Conservation (phyloP, 108 stramenopile genomes). For the Nitzschia sp. region DNA sequence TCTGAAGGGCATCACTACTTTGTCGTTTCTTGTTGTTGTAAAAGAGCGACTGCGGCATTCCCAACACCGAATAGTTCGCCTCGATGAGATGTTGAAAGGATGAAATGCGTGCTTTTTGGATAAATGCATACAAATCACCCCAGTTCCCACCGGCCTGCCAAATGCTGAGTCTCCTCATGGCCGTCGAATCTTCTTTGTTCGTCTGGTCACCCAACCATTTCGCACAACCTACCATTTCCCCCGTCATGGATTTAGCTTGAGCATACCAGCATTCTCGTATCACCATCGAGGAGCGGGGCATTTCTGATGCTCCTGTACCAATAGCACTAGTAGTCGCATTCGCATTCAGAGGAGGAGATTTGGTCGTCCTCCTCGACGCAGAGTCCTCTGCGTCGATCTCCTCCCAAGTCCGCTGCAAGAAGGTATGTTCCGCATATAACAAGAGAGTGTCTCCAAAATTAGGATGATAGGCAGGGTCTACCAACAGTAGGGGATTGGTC, state of each 20-base stretch:
- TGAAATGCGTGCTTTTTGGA: constrained; percentile 21
- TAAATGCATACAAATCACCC: constrained; percentile 34
- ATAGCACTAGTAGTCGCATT: too few relatives aligned
- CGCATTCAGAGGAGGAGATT: background rate
- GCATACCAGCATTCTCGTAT: constrained; percentile 10
- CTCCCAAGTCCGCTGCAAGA: background rate
- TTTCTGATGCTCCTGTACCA: too few relatives aligned
- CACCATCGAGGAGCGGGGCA: too few relatives aligned
- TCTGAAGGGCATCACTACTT: background rate
- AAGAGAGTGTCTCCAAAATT: constrained; percentile 41
- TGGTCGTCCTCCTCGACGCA: too few relatives aligned
- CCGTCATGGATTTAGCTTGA: constrained; percentile 10
- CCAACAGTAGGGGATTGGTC: constrained; percentile 10
- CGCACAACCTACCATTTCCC: background rate
- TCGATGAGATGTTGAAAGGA: constrained; percentile 19
- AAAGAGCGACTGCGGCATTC: constrained; percentile 40
- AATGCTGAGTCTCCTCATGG: constrained; percentile 11
- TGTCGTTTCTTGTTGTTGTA: constrained; percentile 1
- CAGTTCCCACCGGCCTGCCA: constrained; percentile 51
- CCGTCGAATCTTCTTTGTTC: too few relatives aligned
- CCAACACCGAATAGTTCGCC: constrained; percentile 25
- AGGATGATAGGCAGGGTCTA: constrained; percentile 37
- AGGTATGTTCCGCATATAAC: constrained; percentile 12
- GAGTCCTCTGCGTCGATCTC: too few relatives aligned
- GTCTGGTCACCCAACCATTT: background rate